Evolutionary conservation across 345 rosid genomes (phyloP).

Genomic region (Populus alba): DNA sequence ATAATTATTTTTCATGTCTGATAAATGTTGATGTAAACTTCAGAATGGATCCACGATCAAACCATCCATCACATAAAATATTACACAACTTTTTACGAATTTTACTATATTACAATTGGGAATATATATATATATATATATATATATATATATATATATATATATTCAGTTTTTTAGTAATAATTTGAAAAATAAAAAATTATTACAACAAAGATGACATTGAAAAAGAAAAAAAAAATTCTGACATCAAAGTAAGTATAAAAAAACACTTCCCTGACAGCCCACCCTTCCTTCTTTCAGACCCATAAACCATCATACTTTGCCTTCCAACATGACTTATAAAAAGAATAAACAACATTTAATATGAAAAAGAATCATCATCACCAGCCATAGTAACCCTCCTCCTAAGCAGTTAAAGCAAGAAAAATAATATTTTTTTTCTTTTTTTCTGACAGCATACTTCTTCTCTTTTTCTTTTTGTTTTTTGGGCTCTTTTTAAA

Average conservation of each 20-base stretch:
- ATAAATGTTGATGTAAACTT: background rate
- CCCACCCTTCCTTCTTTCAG: background rate
- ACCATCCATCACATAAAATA: background rate
- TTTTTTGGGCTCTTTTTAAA: background rate
- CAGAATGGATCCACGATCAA: background rate
- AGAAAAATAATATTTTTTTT: background rate
- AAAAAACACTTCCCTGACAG: background rate
- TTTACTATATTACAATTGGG: conserved; percentile 11
- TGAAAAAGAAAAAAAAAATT: conserved; percentile 2
- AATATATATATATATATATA: too few species aligned
- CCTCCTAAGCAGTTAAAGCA: conserved; percentile 8
- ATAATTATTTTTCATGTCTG: background rate
- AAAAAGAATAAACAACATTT: conserved; percentile 1
- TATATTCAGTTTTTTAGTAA: background rate
- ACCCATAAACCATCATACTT: background rate
- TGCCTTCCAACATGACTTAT: background rate
- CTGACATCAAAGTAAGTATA: conserved; percentile 19
- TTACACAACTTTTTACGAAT: background rate
- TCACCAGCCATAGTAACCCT: background rate
- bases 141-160: too few species aligned
- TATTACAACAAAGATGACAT: conserved; percentile 2
- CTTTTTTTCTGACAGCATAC: background rate
- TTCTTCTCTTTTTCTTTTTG: background rate
- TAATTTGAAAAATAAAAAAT: conserved; percentile 9
- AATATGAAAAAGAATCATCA: background rate